phyloP scores from a whole-genome alignment of 2,329 filamentous ascomycete species.

The Ophiostoma pallidulum region DNA sequence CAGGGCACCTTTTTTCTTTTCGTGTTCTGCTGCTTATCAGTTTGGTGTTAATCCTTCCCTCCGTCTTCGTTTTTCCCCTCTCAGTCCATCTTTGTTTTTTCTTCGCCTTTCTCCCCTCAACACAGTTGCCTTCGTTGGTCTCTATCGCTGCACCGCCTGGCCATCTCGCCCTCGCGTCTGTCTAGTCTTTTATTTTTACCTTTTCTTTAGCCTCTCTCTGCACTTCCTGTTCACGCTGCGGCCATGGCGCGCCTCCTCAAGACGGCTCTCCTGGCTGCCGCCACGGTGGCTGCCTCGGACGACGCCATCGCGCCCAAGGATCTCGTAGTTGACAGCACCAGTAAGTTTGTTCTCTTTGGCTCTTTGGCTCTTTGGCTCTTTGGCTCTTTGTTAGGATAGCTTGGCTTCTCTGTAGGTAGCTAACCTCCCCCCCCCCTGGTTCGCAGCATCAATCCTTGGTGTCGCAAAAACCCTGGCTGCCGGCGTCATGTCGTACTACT shows the following conservation, averaged over 20 bases:
- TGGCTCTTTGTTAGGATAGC: too few species aligned
- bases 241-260: neutral
- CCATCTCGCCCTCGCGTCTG: neutral
- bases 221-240: too few species aligned
- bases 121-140: too few species aligned
- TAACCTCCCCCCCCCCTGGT: too few species aligned
- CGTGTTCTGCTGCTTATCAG: too few species aligned
- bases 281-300: neutral
- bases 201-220: neutral
- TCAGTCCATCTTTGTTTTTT: too few species aligned
- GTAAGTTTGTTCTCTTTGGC: neutral
- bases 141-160: too few species aligned
- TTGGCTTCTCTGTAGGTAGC: neutral
- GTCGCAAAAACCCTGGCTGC: slow-evolving; percentile 52
- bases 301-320: slow-evolving; percentile 6
- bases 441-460: slow-evolving; percentile 49
- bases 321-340: slow-evolving; percentile 5
- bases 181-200: neutral
- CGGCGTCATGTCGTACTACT: slow-evolving; percentile 55
- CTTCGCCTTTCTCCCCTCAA: too few species aligned
- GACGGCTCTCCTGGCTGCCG: slow-evolving; percentile 5
- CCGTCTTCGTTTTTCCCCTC: too few species aligned
- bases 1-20: neutral
- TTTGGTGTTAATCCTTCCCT: too few species aligned
- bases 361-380: neutral